Conservation (phyloP, 164 flowering plant genomes). For the Akebia trifoliata region DNA sequence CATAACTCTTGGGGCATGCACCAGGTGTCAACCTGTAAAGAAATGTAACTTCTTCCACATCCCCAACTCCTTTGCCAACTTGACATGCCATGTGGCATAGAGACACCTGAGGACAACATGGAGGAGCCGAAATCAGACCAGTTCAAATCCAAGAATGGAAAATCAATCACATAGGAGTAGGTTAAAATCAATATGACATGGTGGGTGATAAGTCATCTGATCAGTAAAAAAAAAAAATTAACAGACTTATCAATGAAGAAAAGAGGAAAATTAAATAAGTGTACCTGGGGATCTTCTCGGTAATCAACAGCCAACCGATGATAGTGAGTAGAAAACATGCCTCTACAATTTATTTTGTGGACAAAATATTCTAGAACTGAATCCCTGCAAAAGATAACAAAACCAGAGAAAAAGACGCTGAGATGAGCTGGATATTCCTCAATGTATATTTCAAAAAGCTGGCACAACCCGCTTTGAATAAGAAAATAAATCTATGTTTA, state of each 20-base stretch:
- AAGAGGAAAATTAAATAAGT: conserved; percentile 9
- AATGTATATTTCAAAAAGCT: not conserved
- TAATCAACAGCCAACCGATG: conserved; percentile 80
- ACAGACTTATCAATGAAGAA: not conserved
- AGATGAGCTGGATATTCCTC: conserved; percentile 1
- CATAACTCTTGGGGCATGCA: conserved; percentile 95
- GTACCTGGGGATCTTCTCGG: conserved; percentile 59
- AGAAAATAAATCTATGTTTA: conserved; percentile 4
- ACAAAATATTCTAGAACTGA: conserved; percentile 91
- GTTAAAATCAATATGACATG: too few relatives aligned
- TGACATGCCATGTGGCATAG: conserved; percentile 93
- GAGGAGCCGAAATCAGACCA: not conserved
- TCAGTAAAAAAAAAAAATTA: not conserved
- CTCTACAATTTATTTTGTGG: conserved; percentile 67
- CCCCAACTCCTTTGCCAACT: conserved; percentile 57
- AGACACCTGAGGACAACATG: conserved; percentile 45
- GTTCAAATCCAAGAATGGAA: not conserved
- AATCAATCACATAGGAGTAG: not conserved
- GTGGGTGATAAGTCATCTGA: not conserved
- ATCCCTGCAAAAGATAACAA: conserved; percentile 47
- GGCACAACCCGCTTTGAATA: not conserved
- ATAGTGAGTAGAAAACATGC: conserved; percentile 96
- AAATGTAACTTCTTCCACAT: conserved; percentile 87
- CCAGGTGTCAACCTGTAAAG: conserved; percentile 81
- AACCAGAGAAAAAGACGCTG: conserved; percentile 5